Conservation (phyloP, 371 early-diverging fungal genomes). For the Rhizomucor miehei region DNA sequence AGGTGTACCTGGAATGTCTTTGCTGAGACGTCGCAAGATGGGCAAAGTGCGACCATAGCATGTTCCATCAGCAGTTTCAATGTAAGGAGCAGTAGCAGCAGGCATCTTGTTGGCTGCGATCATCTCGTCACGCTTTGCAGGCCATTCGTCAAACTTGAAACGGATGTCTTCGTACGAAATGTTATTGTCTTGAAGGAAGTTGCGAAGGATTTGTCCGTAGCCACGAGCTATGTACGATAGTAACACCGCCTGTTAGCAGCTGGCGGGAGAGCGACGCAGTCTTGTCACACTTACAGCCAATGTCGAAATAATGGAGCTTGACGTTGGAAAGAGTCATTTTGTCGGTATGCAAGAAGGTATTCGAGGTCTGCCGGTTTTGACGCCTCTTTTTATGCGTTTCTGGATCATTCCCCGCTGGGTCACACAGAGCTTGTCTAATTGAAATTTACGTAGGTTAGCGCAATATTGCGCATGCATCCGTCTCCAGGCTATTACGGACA, state of each 20-base stretch:
- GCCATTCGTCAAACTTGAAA: not conserved
- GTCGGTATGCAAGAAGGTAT: too few relatives aligned
- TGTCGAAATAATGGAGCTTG: not conserved
- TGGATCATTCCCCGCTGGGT: too few relatives aligned
- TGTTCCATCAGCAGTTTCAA: not conserved
- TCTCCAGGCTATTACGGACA: too few relatives aligned
- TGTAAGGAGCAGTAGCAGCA: not conserved
- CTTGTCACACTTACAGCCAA: not conserved
- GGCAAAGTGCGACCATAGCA: conserved; percentile 3
- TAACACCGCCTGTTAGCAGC: not conserved
- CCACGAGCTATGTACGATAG: not conserved
- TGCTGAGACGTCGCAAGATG: conserved; percentile 3
- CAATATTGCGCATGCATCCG: too few relatives aligned
- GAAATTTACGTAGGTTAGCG: too few relatives aligned
- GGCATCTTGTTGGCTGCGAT: not conserved
- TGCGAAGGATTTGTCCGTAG: not conserved
- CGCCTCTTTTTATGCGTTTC: too few relatives aligned
- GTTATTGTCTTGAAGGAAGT: not conserved
- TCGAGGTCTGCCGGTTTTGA: too few relatives aligned
- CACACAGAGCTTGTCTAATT: too few relatives aligned
- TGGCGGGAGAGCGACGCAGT: not conserved
- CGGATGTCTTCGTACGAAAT: not conserved
- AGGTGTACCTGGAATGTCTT: not conserved
- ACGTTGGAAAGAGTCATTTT: too few relatives aligned
- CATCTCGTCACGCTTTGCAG: not conserved